phyloP scores from a whole-genome alignment of 2,329 filamentous ascomycete species.

The Pyrenophora tritici-repentis region DNA sequence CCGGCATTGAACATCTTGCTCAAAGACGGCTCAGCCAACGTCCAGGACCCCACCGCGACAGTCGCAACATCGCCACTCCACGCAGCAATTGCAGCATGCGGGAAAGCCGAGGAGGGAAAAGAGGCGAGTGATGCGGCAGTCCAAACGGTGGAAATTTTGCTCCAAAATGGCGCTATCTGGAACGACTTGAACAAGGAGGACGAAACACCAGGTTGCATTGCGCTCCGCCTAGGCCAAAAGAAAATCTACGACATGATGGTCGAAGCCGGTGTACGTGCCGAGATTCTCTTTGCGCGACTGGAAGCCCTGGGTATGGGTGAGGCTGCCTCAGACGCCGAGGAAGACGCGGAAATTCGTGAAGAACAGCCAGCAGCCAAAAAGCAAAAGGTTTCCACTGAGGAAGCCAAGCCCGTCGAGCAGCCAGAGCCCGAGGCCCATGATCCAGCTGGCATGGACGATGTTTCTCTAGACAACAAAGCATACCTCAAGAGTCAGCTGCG shows the following conservation, averaged over 20 bases:
- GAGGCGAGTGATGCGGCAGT: constrained; percentile 35
- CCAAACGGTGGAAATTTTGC: constrained; percentile 38
- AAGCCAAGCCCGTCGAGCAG: constrained; percentile 32
- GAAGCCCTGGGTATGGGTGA: constrained; percentile 38
- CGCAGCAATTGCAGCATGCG: constrained; percentile 41
- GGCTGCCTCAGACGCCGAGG: constrained; percentile 27
- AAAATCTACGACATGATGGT: constrained; percentile 46
- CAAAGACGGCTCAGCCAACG: constrained; percentile 45
- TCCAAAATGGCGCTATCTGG: constrained; percentile 48
- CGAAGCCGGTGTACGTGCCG: constrained; percentile 44
- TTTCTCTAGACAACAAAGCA: constrained; percentile 48
- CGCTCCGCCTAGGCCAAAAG: constrained; percentile 39
- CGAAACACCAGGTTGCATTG: constrained; percentile 47
- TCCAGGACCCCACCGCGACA: constrained; percentile 43
- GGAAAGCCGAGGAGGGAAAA: constrained; percentile 37
- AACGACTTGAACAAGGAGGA: constrained; percentile 47
- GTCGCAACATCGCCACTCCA: constrained; percentile 44
- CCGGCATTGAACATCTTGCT: constrained; percentile 41
- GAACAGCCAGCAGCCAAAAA: constrained; percentile 43
- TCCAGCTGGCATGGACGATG: constrained; percentile 20
- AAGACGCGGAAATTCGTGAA: constrained; percentile 25
- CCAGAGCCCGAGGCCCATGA: constrained; percentile 25
- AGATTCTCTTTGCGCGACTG: constrained; percentile 44
- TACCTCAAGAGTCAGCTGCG: constrained; percentile 42
- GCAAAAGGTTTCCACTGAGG: constrained; percentile 38